Evolutionary conservation across 2,329 filamentous ascomycete species (phyloP), one percentile per base, ranked within the genome.

Genomic region (Talaromyces sp.): DNA sequence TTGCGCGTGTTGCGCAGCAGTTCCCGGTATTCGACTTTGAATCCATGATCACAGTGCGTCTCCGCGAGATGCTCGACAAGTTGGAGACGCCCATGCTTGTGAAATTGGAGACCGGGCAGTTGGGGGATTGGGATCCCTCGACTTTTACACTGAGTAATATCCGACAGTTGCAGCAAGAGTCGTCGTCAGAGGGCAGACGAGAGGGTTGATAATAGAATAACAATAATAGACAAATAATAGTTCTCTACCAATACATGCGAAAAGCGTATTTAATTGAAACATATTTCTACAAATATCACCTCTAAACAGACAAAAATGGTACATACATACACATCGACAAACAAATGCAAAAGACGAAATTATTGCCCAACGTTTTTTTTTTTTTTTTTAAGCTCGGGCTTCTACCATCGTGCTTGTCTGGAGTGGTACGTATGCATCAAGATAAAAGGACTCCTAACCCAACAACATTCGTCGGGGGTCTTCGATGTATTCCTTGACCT

Each of bases 401-500:
- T 47, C 25, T 47, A 25, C 44, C n/a, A 47, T 47, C 44, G 44
- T 15, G 10, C 27, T 53, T 53, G 49, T 39, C 13, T 15, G 30
- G 8, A 42, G 42, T 44, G 54, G 54, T 39, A 56, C 13, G 25
- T n/a, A 56, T 56, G 44, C 49, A 28, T n/a, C 25, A 53, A 17
- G 27, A 53, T 27, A 2, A 27, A 56, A 19, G 47, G 13, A 39
- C 30, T 42, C 30, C 13, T 60, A 60, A 49, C 61, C 57, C 44
- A 63, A 51, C n/a, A 63, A 58, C 61, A 63, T 63, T 11, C 61
- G 61, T 53, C 61, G 61, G 44, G 93, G 93, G 73, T 98, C 95
- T 81, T 98, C 93, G 69, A 98, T 96, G 75, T 90, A 96, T 77
- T 97, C 91, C 86, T 98, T 98, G 72, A 99, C 77, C 77, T 80